phyloP scores from a whole-genome alignment of 148 eudicot species.

The Silene conica region DNA sequence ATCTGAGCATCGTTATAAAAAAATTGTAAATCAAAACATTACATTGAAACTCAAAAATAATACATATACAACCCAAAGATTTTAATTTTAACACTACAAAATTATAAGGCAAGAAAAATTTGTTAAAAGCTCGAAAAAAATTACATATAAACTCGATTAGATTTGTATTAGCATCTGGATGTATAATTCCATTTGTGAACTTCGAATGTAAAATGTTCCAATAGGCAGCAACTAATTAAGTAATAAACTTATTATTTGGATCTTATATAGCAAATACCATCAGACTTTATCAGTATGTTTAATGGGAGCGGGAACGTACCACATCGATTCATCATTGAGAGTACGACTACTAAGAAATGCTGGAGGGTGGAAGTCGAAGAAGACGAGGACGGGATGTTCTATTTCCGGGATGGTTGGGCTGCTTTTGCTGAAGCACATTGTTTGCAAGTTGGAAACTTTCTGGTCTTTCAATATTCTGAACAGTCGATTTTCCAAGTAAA shows the following conservation, averaged over 20 bases:
- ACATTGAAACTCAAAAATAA: too few relatives aligned
- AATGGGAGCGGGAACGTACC: constrained; percentile 22
- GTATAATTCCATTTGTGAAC: too few relatives aligned
- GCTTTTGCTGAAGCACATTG: constrained; percentile 29
- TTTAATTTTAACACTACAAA: too few relatives aligned
- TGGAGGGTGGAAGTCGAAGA: constrained; percentile 32
- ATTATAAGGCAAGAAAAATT: too few relatives aligned
- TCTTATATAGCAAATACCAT: constrained; percentile 25
- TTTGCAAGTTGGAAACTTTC: constrained; percentile 26
- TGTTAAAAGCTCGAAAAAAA: too few relatives aligned
- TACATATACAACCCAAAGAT: too few relatives aligned
- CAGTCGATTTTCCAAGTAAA: constrained; percentile 26
- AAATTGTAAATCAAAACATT: too few relatives aligned
- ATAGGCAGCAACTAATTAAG: too few relatives aligned
- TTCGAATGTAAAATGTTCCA: too few relatives aligned
- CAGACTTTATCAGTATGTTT: constrained; percentile 19
- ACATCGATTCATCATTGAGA: constrained; percentile 27
- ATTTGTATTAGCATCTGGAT: too few relatives aligned
- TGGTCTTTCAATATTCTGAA: constrained; percentile 26
- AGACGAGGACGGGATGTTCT: constrained; percentile 19
- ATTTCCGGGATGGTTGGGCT: constrained; percentile 25
- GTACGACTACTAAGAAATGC: constrained; percentile 18
- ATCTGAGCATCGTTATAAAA: too few relatives aligned
- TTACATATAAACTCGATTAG: too few relatives aligned
- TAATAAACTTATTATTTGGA: neutral